Conservation (phyloP, 106 monocot species). For the Narthecium ossifragum region DNA sequence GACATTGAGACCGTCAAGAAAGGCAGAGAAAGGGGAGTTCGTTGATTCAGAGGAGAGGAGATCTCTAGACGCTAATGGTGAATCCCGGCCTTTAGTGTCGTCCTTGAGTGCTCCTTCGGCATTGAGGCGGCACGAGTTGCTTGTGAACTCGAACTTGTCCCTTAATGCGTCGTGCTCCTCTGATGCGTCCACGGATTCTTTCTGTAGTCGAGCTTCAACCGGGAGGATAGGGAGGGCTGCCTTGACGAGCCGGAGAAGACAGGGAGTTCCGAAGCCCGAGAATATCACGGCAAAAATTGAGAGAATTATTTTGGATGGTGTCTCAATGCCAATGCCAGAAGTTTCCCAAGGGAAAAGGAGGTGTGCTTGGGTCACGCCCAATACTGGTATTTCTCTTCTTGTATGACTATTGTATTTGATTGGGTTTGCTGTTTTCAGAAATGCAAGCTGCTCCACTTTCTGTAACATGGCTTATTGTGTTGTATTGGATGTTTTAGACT, state of each 20-base stretch:
- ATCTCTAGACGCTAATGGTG: background rate
- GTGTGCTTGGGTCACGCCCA: slow-evolving; percentile 87
- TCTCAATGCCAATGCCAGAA: slow-evolving; percentile 15
- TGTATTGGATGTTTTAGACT: too few species aligned
- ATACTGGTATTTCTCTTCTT: slow-evolving; percentile 41
- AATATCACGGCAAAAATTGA: slow-evolving; percentile 30
- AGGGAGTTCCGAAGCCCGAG: slow-evolving; percentile 25
- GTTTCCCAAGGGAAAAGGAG: slow-evolving; percentile 44
- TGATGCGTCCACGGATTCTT: slow-evolving; percentile 75
- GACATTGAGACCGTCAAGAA: slow-evolving; percentile 26
- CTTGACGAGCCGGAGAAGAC: slow-evolving; percentile 24
- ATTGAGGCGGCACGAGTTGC: slow-evolving; percentile 54
- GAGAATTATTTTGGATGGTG: slow-evolving; percentile 24
- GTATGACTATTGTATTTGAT: background rate
- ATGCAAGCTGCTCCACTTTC: too few species aligned
- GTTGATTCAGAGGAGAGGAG: slow-evolving; percentile 20
- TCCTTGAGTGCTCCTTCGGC: slow-evolving; percentile 27
- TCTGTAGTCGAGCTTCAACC: slow-evolving; percentile 72
- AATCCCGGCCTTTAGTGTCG: slow-evolving; percentile 1
- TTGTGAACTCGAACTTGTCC: slow-evolving; percentile 59
- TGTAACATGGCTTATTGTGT: too few species aligned
- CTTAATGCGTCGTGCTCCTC: slow-evolving; percentile 89
- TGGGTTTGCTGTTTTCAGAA: too few species aligned
- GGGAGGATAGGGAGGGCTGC: slow-evolving; percentile 55
- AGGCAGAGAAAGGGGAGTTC: slow-evolving; percentile 3